Evolutionary conservation across 2,329 filamentous ascomycete genomes (phyloP), one percentile per base, ranked within the genome.

Genomic region (Diaporthe citriasiana): DNA sequence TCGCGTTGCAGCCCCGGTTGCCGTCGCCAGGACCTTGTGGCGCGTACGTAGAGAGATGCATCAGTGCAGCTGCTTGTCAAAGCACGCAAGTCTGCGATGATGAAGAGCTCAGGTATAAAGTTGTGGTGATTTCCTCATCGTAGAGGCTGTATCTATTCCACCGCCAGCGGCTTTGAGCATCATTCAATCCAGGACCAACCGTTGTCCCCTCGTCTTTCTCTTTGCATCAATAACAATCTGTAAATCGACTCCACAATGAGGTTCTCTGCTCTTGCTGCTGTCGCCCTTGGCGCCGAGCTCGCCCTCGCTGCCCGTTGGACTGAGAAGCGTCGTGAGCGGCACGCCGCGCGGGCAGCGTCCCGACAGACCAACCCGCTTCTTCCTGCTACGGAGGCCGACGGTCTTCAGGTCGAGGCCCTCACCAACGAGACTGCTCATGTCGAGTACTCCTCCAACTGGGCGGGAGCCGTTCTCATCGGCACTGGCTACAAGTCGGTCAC

Each of bases 401-500:
- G 72, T 42, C 25, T 70, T 25, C 42, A 71, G 47, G 53, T 75
- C 38, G 73, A 71, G 17, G n/a, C 57, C 3, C 47, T 27, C 65
- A 45, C 53, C 72, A 76, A 76, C 57, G 70, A 59, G 17, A 75
- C 74, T 27, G 13, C 65, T 12, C n/a, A 76, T 22, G 73, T n/a
- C 7, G 33, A 59, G 47, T 76, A 76, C 70, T 74, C 72, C 13
- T 72, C 73, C 77, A 91, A 91, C 83, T 91, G 89, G 89, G 87
- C 88, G 9, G 89, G 89, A 55, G 88, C 88, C 0, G 88, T 90
- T 17, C 84, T 89, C 70, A 85, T 86, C 53, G 84, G 85, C 56
- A 84, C 82, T n/a, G 84, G 84, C 71, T 90, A 87, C 81, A 89
- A 83, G 42, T 80, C 82, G 15, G 89, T 89, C 30, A 85, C 85